Base-by-base conservation (phyloP, 164 flowering plant species). In the Sextonia rubra region DNA sequence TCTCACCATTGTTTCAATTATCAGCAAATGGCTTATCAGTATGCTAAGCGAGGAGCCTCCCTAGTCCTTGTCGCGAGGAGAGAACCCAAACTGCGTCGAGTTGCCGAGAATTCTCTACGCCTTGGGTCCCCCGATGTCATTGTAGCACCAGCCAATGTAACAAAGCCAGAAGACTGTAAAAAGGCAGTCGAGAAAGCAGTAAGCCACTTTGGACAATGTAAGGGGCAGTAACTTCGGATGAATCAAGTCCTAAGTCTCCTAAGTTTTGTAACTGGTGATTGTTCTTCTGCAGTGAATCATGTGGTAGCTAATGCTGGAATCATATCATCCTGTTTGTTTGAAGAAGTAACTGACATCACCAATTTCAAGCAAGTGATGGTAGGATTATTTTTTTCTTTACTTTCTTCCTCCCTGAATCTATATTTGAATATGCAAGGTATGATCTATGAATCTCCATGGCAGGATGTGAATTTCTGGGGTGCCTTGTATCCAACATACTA, bases 401-500 rank as follows among this genome's bases (percentile, higher is more conserved):
- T 18, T 52, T 52, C 14, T 12, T 52, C n/a, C 6, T 52, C n/a
- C n/a, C 58, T 5, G 20, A 20, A 20, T 52, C n/a, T 52, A 15
- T 17, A 15, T 12, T 52, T 17, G 17, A 12, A 52, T 15, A 20
- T 52, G 17, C 58, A 52, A 52, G 44, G 44, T 37, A 37, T 69
- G 22, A 69, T 55, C 2, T 23, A 27, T 27, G 25, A 3, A 29
- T 66, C 15, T 4, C 4, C 1, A 12, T 12, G 24, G 22, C 73
- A 89, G 92, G 89, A 87, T 52, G 75, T 72, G 25, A 86, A 89
- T 72, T 86, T 84, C 74, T 86, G 90, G 90, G 92, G 92, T 32
- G 75, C 85, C 20, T 80, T 83, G 1, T 83, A 83, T 37, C 60
- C 75, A 1, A 82, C 92, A 3, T 71, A 72, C 26, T 83, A 73